Conservation (phyloP, 2,329 filamentous ascomycete genomes). For the Hirsutella minnesotensis region DNA sequence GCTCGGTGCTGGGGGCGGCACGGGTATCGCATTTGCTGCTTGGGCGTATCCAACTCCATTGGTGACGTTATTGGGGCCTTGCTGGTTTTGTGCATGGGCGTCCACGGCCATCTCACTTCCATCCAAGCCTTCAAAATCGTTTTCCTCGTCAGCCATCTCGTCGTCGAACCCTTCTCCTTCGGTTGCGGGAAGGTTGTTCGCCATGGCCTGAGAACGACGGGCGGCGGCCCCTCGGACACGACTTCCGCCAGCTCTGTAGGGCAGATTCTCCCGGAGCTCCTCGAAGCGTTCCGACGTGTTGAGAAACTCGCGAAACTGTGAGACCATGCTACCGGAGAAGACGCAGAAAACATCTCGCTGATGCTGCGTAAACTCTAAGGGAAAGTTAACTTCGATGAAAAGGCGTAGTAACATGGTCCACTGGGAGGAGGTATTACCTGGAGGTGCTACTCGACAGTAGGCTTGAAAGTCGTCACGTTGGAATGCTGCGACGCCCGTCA, state of each 20-base stretch:
- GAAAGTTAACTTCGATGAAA: too few relatives aligned
- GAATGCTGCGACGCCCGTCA: constrained; percentile 90
- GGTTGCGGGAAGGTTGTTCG: constrained; percentile 9
- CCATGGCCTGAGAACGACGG: constrained; percentile 7
- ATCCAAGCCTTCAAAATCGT: constrained; percentile 29
- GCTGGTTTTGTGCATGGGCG: constrained; percentile 14
- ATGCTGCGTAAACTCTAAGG: constrained; percentile 79
- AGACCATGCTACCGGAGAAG: constrained; percentile 81
- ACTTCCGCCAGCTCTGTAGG: constrained; percentile 6
- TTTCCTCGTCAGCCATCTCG: constrained; percentile 31
- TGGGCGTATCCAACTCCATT: constrained; percentile 2
- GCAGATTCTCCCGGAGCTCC: constrained; percentile 24
- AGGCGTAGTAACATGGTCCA: constrained; percentile 21
- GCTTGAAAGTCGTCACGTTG: constrained; percentile 70
- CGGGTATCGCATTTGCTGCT: constrained; percentile 12
- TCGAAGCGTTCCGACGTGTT: constrained; percentile 44
- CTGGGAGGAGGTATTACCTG: constrained; percentile 67
- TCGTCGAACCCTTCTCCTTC: constrained; percentile 27
- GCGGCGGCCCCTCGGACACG: constrained; percentile 6
- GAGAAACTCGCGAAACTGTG: constrained; percentile 64
- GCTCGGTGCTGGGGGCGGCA: constrained; percentile 15
- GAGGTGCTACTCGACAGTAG: constrained; percentile 80
- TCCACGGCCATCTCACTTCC: constrained; percentile 26
- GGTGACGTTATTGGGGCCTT: neutral
- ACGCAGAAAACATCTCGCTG: constrained; percentile 95